Base-by-base conservation (phyloP, 2,329 filamentous ascomycete genomes). In the Rosellinia necatrix region DNA sequence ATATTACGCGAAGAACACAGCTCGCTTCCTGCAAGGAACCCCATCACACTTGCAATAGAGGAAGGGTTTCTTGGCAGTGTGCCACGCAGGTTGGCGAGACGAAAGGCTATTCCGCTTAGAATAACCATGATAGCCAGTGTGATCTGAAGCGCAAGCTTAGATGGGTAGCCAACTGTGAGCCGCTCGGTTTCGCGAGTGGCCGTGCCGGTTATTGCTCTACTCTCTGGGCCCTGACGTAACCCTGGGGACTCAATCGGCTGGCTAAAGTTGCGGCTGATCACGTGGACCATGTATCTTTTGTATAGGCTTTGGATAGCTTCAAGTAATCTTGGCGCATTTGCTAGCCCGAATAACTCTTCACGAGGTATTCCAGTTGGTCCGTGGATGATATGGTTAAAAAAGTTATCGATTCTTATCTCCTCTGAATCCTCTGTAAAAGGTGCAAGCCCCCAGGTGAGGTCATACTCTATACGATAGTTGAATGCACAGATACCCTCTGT, bases 11-110 rank as follows among this genome's bases (percentile, higher is more conserved):
- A n/a, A n/a, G n/a, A n/a, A n/a, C n/a, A n/a, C n/a, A n/a, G n/a
- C n/a, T n/a, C n/a, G n/a, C 48, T 57, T 3, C 34, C 48, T 4
- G 53, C 48, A 22, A 57, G 50, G 9, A 57, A n/a, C 17, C 27
- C 41, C 53, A 52, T 57, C 2, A 42, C 21, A 25, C 49, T 57
- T 3, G 41, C 53, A 15, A 57, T 52, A 13, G 41, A 57, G 27
- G 15, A 49, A 4, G 42, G 48, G 15, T 35, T 37, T 19, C 54
- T 41, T 6, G 54, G 54, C 4, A 57, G 29, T n/a, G 27, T 52
- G 2, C 48, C 54, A 6, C 42, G 7, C 7, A 52, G 24, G 3
- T 48, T 13, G 2, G 27, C 40, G n/a, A 52, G 17, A 8, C 21
- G 24, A 17, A 57, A 42, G 3, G 17, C 41, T 6, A 42, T 4